Evolutionary conservation across 2,329 filamentous ascomycete genomes (phyloP).

Genomic region (Penicillium sp.): DNA sequence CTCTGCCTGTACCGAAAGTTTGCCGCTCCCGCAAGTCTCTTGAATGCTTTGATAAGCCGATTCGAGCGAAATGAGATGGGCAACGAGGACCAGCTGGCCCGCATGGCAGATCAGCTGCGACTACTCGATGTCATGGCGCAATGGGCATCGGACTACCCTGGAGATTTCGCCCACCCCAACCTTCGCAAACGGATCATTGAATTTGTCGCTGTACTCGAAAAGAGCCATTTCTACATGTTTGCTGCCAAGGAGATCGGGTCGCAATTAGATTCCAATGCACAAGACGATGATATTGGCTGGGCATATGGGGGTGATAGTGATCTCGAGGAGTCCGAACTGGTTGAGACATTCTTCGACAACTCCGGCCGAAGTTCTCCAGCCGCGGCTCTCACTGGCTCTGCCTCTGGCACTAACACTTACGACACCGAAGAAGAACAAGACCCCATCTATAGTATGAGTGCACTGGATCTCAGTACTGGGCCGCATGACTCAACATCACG

Average conservation of each 20-base stretch:
- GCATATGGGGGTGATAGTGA: constrained; percentile 70
- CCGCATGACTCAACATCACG: constrained; percentile 38
- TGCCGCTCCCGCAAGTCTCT: constrained; percentile 73
- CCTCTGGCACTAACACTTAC: constrained; percentile 13
- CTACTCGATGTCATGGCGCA: constrained; percentile 80
- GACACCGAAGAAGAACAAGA: constrained; percentile 37
- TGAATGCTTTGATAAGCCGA: constrained; percentile 63
- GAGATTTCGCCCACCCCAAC: constrained; percentile 79
- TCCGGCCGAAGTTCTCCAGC: constrained; percentile 43
- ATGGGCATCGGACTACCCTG: constrained; percentile 87
- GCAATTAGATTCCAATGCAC: constrained; percentile 71
- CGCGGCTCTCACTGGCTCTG: constrained; percentile 29
- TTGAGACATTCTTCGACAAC: constrained; percentile 42
- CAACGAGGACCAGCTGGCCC: constrained; percentile 69
- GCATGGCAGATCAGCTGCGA: constrained; percentile 76
- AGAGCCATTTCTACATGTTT: constrained; percentile 76
- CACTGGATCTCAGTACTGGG: constrained; percentile 41
- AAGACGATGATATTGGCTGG: constrained; percentile 93
- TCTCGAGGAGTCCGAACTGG: constrained; percentile 44
- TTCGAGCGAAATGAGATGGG: constrained; percentile 73
- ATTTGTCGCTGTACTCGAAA: constrained; percentile 72
- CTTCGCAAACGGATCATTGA: constrained; percentile 70
- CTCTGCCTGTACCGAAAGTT: constrained; percentile 94
- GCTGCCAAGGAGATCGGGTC: constrained; percentile 80
- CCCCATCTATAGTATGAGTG: constrained; percentile 39